A percentile compares a stretch with the other conserved stretches of the same genome.
Evolutionary conservation across 2,329 filamentous ascomycete species (phyloP).

Genomic region (Cryphonectria nitschkei): DNA sequence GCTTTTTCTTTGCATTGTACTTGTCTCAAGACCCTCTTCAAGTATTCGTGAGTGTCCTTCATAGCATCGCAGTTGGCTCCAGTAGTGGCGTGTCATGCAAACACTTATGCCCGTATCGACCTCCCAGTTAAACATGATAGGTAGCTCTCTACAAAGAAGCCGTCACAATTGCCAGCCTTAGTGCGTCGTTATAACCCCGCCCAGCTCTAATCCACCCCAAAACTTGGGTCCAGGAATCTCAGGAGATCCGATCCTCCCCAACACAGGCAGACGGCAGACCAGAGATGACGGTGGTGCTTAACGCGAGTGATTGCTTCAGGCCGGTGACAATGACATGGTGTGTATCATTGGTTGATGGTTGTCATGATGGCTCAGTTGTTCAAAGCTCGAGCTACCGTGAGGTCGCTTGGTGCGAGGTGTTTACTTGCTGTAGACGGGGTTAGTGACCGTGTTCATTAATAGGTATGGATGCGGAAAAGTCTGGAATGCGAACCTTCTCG

Average conservation of each 20-base stretch:
- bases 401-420: slow-evolving; percentile 62
- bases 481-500: slow-evolving; percentile 77
- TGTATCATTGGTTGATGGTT: slow-evolving; percentile 34
- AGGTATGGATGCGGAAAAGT: not conserved
- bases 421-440: slow-evolving; percentile 63
- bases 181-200: slow-evolving; percentile 22
- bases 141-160: slow-evolving; percentile 25
- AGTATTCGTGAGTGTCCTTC: slow-evolving; percentile 16
- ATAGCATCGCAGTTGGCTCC: slow-evolving; percentile 26
- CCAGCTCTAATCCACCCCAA: slow-evolving; percentile 22
- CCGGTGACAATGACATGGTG: slow-evolving; percentile 28
- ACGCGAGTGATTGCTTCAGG: slow-evolving; percentile 26
- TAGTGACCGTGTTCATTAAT: slow-evolving; percentile 34
- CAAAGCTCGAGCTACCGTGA: slow-evolving; percentile 47
- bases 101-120: slow-evolving; percentile 23
- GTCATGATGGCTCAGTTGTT: slow-evolving; percentile 34
- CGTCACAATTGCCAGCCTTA: slow-evolving; percentile 22
- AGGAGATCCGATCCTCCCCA: slow-evolving; percentile 31
- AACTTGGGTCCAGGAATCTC: slow-evolving; percentile 30
- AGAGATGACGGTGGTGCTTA: slow-evolving; percentile 8
- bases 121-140: slow-evolving; percentile 23
- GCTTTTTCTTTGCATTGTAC: slow-evolving; percentile 24
- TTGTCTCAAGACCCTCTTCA: slow-evolving; percentile 17
- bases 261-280: slow-evolving; percentile 27
- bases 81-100: slow-evolving; percentile 22